These are phyloP conservation scores for Populus hybrid DNA, from an alignment of 441 rosid species.

Conservation along the genomic window DNA sequence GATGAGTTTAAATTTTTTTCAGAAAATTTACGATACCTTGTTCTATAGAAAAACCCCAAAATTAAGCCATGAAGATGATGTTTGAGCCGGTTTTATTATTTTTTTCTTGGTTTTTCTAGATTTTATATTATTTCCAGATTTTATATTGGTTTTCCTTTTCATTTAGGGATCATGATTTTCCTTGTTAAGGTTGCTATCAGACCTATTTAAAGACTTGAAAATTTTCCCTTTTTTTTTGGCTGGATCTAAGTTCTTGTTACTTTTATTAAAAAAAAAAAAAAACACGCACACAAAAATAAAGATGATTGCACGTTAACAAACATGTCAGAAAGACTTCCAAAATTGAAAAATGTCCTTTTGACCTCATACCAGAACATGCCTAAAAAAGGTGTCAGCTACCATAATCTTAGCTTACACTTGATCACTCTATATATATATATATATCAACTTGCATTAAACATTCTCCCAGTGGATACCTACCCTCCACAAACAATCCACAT, in stretches of 20 bases:
- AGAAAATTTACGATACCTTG: neutral
- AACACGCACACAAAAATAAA: too few relatives aligned
- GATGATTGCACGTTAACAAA: neutral
- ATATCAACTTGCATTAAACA: neutral
- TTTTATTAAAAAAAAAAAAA: too few relatives aligned
- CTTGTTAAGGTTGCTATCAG: neutral
- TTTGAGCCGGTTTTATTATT: neutral
- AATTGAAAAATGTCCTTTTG: neutral
- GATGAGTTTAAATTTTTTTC: too few relatives aligned
- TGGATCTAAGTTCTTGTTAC: too few relatives aligned
- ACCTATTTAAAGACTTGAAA: neutral
- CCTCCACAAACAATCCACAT: neutral
- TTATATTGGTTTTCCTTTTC: neutral
- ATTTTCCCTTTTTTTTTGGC: too few relatives aligned
- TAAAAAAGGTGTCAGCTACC: neutral
- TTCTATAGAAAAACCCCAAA: neutral
- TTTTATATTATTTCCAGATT: too few relatives aligned
- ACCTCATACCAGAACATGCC: neutral
- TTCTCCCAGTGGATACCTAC: neutral
- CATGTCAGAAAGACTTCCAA: neutral
- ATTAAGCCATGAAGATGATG: neutral
- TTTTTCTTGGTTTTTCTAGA: neutral
- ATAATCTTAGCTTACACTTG: neutral
- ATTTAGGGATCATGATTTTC: neutral
- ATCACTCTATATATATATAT: too few relatives aligned